A percentile compares a stretch with the other conserved stretches of the same genome.
Evolutionary conservation across 2,329 filamentous ascomycete genomes (phyloP).

Genomic region (Aspergillus sergii): DNA sequence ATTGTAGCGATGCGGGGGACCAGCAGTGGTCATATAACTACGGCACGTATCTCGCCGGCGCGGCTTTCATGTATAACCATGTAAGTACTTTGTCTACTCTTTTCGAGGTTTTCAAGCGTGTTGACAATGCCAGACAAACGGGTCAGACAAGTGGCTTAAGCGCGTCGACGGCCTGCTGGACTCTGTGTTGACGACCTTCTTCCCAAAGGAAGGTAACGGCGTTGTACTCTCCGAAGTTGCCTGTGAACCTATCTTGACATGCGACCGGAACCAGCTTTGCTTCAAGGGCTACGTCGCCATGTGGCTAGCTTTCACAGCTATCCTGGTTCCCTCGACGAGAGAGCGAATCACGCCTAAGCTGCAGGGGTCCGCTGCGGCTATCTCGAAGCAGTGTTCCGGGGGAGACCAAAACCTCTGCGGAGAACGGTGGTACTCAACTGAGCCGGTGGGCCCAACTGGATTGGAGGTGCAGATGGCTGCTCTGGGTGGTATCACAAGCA

Average conservation of each 20-base stretch:
- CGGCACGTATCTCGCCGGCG: background rate
- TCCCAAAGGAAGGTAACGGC: background rate
- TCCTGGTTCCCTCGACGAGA: background rate
- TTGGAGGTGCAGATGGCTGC: background rate
- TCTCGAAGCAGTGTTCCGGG: background rate
- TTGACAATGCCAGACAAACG: background rate
- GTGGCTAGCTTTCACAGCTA: background rate
- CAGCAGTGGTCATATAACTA: background rate
- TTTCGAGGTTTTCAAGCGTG: too few species aligned
- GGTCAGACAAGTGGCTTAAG: background rate
- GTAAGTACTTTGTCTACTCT: background rate
- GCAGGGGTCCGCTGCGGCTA: background rate
- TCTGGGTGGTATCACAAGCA: background rate
- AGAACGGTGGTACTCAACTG: background rate
- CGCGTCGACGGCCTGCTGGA: background rate
- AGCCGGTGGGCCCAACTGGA: background rate
- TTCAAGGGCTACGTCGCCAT: background rate
- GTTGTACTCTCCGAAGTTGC: background rate
- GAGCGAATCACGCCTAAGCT: background rate
- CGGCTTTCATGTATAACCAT: background rate
- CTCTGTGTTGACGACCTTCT: background rate
- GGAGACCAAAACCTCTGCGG: background rate
- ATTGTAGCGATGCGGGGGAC: background rate
- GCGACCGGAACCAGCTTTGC: background rate
- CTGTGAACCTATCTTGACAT: background rate